phyloP scores from a whole-genome alignment of 371 early-diverging fungal genomes.

The Basidiobolus heterosporus region DNA sequence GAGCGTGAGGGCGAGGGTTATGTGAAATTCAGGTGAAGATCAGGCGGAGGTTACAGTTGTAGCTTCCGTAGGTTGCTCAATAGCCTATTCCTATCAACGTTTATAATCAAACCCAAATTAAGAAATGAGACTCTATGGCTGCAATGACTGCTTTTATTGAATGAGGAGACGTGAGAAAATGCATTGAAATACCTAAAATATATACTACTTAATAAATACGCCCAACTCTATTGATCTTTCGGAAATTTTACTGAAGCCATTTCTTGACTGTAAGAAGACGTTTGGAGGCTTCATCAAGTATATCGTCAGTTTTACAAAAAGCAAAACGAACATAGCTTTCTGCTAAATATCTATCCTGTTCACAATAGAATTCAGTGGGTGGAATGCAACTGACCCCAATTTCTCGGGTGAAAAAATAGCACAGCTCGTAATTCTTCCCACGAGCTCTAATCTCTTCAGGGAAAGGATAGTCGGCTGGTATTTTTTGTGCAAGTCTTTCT shows the following conservation, averaged over 20 bases:
- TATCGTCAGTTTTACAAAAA: conserved; percentile 84
- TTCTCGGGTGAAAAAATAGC: conserved; percentile 74
- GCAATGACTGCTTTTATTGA: too few species aligned
- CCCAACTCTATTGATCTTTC: too few species aligned
- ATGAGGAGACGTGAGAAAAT: too few species aligned
- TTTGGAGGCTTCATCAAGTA: conserved; percentile 56
- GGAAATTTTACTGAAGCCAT: conserved; percentile 29
- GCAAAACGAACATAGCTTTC: conserved; percentile 73
- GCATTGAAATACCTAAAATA: too few species aligned
- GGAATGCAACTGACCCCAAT: conserved; percentile 88
- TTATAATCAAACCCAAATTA: too few species aligned
- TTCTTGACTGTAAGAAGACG: conserved; percentile 42
- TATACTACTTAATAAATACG: too few species aligned
- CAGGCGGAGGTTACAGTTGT: too few species aligned
- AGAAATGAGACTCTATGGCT: too few species aligned
- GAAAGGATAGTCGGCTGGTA: conserved; percentile 41
- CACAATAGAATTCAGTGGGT: conserved; percentile 75
- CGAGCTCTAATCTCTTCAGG: conserved; percentile 40
- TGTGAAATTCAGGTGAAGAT: too few species aligned
- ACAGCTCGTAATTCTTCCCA: conserved; percentile 61
- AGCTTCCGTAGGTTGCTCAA: too few species aligned
- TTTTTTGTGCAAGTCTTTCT: conserved; percentile 23
- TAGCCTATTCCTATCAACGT: too few species aligned
- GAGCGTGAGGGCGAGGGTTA: too few species aligned
- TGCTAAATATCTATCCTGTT: conserved; percentile 48